Evolutionary conservation across 768 basidiomycete genomes (phyloP), one percentile per base, ranked within the genome.

Genomic region (Pleurotus citrinopileatus): DNA sequence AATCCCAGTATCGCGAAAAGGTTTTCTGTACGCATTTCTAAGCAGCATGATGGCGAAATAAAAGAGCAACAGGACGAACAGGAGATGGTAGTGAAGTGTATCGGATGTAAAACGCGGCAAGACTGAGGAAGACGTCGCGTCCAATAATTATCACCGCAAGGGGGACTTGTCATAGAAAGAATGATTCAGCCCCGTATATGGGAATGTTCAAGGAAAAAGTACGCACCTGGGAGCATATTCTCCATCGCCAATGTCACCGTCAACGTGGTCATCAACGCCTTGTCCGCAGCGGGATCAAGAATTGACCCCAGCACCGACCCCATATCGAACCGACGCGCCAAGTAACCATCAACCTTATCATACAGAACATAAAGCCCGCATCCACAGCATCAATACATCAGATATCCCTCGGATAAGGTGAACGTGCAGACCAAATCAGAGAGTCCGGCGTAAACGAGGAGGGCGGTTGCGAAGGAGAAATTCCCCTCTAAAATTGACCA

Each of bases 231-330:
- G 19, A 99, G 73, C 60, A 96, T 74, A 19, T 83, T 86, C 59
- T 90, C 87, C 79, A 89, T 81, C 0, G 93, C 84, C 57, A 99
- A 72, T 0, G 94, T 88, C 43, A 94, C 73, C 0, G 91, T 92
- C 62, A 99, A 73, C 0, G 95, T 98, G 1, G 97, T 96, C 88
- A 99, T 89, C 38, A 99, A 73, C 9, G 83, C 78, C 70, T 99
- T 99, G 79, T 99, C 97, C 2, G 97, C 97, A 0, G 96, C 93
- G 10, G 97, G 97, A 67, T 99, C 97, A 10, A 99, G 79, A 54
- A 98, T 94, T 7, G 91, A 91, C 17, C 97, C 97, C 17, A 98
- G 77, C n/a, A 98, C 94, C 10, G 91, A 84, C 50, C 81, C 80
- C 88, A 91, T 92, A 23, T 89, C 85, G 74, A 79, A 98, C 53